Evolutionary conservation across 2,329 filamentous ascomycete genomes (phyloP), one percentile per base, ranked within the genome.

Genomic region (Rosellinia necatrix): DNA sequence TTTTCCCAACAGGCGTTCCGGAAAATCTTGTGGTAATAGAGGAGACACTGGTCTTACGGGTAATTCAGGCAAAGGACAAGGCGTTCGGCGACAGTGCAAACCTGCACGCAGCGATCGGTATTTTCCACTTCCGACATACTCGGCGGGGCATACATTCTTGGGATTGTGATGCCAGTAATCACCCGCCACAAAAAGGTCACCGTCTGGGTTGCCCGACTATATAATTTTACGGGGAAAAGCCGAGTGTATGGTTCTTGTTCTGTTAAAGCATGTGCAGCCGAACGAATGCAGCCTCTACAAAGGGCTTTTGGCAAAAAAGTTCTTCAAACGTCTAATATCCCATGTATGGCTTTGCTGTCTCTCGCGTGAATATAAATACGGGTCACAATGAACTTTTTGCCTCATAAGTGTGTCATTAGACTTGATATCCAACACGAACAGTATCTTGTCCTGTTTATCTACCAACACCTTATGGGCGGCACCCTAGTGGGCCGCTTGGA

Each of bases 1-100:
- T 57, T 56, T 62, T 54, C 52, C 19, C 42, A n/a, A n/a, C 43
- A 19, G 66, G 66, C 66, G 66, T 69, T 67, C 24, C 47, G 66
- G 63, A 57, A 62, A 56, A 58, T 46, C 40, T 52, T 48, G 49
- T 41, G 42, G 55, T 40, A n/a, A 57, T 54, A 58, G 56, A 57
- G 43, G 49, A 25, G 56, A 38, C 25, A 54, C 27, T 53, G 53
- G 63, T 53, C 64, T 66, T 49, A 35, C 59, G 59, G 53, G 55
- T 47, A 53, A 34, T 58, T 62, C 40, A 54, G 54, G 60, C 56
- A 61, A 58, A 41, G 55, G 53, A 49, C 53, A 57, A 59, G 66
- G 67, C 64, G 63, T 68, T 62, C 43, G 58, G 57, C 41, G 53
- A 53, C 32, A 43, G 42, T 32, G 53, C 41, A 59, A 58, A 50